Evolutionary conservation across 345 rosid genomes (phyloP), one percentile per base, ranked within the genome.

Genomic region (Fremontodendron californicum): DNA sequence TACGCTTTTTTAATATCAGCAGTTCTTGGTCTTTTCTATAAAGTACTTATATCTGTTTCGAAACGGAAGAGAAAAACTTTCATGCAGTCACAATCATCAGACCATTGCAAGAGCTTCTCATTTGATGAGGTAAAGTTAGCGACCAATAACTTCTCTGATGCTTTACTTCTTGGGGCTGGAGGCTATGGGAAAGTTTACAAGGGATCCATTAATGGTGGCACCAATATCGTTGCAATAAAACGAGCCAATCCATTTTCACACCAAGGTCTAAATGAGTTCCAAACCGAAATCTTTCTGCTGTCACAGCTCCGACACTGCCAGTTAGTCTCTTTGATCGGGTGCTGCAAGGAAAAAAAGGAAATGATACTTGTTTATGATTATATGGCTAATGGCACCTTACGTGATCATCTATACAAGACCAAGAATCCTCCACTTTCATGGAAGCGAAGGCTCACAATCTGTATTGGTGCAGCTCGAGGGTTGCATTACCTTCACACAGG

Each of bases 401-500:
- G 97, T 29, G 93, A 94, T 55, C 94, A 89, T 82, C 81, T 91
- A 1, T 89, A 92, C 82, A 84, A 85, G 67, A 81, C 83, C 21
- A 86, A 85, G 75, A 88, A 81, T 49, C 83, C 92, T 51, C 85
- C 82, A 12, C 81, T 89, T 5, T 75, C 89, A 0, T 91, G 97
- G 97, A 91, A 86, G 60, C 89, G 84, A 73, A 85, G 97, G 74
- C 67, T 92, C 68, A 93, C 90, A 74, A 82, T 92, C 3, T 90
- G 89, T 12, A 88, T 90, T 46, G 97, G 95, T 77, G 89, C 98
- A 0, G 97, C 95, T 1, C 87, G 93, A 77, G 97, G 98, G 37
- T 78, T 90, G 42, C 98, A 94, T 80, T 92, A 94, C 84, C 89
- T 94, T 27, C 98, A 94, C 84, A 92, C 97, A 0, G 97, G 97